Conservation (phyloP, 202 grass and related monocot genomes). For the Carex sylvatica region DNA sequence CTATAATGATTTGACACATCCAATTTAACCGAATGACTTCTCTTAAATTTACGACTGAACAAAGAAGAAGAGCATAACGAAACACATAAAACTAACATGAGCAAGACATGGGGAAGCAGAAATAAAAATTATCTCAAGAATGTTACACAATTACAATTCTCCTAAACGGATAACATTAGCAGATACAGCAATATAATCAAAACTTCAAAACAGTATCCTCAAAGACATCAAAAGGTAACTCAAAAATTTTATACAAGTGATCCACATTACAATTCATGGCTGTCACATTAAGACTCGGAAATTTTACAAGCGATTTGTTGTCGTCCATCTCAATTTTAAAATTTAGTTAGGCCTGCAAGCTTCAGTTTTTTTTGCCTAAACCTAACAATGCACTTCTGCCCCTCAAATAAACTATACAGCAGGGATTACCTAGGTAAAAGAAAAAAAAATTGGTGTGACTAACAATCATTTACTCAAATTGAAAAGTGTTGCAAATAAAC, state of each 20-base stretch:
- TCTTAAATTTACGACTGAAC: background rate
- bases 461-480: constrained; percentile 7
- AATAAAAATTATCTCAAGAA: background rate
- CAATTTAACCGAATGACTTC: background rate
- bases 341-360: constrained; percentile 7
- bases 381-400: constrained; percentile 12
- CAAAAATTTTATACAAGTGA: constrained; percentile 3
- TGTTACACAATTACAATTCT: constrained; percentile 10
- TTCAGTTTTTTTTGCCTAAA: constrained; percentile 16
- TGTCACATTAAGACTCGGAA: background rate
- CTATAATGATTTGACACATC: background rate
- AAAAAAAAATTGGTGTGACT: background rate
- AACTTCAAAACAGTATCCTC: background rate
- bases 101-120: too few relatives aligned
- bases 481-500: background rate
- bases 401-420: constrained; percentile 24
- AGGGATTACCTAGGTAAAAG: constrained; percentile 17
- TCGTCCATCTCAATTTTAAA: background rate
- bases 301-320: constrained; percentile 3
- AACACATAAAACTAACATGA: background rate
- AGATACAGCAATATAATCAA: background rate
- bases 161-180: background rate
- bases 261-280: background rate
- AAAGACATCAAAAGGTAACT: background rate
- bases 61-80: background rate